Evolutionary conservation across 306 rosid species (phyloP).

Genomic region (Quercus engelmannii): DNA sequence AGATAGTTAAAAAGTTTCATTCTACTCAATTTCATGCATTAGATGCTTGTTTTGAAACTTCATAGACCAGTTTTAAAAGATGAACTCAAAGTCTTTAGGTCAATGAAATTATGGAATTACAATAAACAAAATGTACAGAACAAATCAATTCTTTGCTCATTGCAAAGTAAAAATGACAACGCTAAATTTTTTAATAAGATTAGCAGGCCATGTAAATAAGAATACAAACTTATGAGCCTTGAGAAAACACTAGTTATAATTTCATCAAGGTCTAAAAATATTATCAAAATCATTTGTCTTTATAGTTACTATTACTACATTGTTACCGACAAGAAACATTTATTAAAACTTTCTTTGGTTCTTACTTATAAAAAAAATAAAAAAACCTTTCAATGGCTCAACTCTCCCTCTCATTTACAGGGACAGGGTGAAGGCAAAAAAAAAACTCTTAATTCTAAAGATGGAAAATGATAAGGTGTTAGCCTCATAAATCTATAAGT

Average conservation of each 20-base stretch:
- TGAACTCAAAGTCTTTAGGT: too few relatives aligned
- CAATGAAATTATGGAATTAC: too few relatives aligned
- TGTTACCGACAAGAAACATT: too few relatives aligned
- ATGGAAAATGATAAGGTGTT: not conserved
- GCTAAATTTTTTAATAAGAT: not conserved
- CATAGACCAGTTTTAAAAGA: not conserved
- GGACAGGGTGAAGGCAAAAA: not conserved
- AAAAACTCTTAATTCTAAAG: not conserved
- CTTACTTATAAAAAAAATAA: too few relatives aligned
- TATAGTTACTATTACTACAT: too few relatives aligned
- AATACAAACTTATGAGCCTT: too few relatives aligned
- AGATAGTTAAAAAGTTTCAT: not conserved
- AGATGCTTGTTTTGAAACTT: not conserved
- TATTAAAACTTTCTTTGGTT: too few relatives aligned
- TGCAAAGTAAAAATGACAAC: not conserved
- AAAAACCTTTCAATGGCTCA: not conserved
- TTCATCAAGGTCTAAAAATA: too few relatives aligned
- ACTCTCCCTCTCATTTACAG: not conserved
- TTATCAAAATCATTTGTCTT: too few relatives aligned
- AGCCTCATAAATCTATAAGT: not conserved
- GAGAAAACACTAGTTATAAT: too few relatives aligned
- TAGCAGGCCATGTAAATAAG: too few relatives aligned
- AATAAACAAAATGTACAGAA: too few relatives aligned
- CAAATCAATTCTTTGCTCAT: not conserved
- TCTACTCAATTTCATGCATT: not conserved